These are phyloP conservation scores for Penstemon newberryi DNA, from an alignment of 257 asterid genomes.

Conservation along the genomic window DNA sequence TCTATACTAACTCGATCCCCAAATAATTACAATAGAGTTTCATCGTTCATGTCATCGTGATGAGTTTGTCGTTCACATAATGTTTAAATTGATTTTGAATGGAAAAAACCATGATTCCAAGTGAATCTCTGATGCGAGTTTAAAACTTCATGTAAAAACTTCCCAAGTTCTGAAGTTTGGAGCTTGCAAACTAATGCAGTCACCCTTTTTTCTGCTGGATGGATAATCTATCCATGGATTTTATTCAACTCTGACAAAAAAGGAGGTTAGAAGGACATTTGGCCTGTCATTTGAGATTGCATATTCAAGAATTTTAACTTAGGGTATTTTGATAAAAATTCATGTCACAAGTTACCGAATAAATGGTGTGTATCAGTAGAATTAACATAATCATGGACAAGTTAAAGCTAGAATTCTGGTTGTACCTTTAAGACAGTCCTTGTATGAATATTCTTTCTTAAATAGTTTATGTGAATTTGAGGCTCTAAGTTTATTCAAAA, in stretches of 20 bases:
- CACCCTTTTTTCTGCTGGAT: conserved; percentile 7
- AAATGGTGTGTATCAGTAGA: background rate
- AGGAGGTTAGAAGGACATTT: background rate
- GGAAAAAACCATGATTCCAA: background rate
- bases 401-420: conserved; percentile 5
- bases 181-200: conserved; percentile 11
- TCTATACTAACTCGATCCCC: background rate
- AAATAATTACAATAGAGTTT: background rate
- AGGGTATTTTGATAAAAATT: background rate
- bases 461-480: conserved; percentile 21
- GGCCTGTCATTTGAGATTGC: background rate
- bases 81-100: background rate
- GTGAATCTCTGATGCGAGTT: conserved; percentile 10
- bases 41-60: background rate
- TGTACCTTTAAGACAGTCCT: background rate
- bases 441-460: conserved; percentile 14
- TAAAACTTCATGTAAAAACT: conserved; percentile 5
- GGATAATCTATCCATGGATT: conserved; percentile 5
- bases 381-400: background rate
- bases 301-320: conserved; percentile 4
- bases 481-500: conserved; percentile 10
- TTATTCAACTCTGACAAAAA: background rate
- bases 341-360: background rate
- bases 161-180: background rate
- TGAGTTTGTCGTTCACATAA: background rate